Base-by-base conservation (phyloP, 108 stramenopile species). In the Fistulifera pelliculosa region DNA sequence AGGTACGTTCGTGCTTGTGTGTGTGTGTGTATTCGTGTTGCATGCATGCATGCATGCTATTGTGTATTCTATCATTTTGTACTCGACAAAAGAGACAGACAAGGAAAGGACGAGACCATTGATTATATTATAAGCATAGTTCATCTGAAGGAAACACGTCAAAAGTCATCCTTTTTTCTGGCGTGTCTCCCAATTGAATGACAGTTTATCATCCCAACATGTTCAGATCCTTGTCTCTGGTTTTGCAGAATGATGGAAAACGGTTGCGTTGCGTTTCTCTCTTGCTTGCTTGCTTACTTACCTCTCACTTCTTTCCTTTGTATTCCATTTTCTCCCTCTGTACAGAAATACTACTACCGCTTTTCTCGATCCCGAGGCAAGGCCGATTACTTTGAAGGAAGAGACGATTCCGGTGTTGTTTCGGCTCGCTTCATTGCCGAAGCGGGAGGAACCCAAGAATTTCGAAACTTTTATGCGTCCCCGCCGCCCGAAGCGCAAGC, bases 291-390 rank as follows among this genome's bases (percentile, higher is more conserved):
- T 45, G 72, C 59, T 27, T 43, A 52, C 47, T 42, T 35, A 35
- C 31, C n/a, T n/a, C n/a, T n/a, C n/a, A n/a, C n/a, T 58, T 52
- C 17, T n/a, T n/a, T n/a, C n/a, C n/a, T n/a, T n/a, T n/a, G n/a
- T n/a, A n/a, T 56, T 28, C 15, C 38, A 28, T 44, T 28, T 56
- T 17, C 28, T 2, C 25, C 21, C 15, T 4, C 16, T 12, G n/a
- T 48, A 55, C 52, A 90, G 88, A 90, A 90, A 90, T 90, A 90
- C 66, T 90, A 79, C 53, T 90, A 90, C 44, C 80, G 89, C 13
- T 90, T 82, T 52, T 81, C 80, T 17, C 79, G 75, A 47, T 80
- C 83, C 6, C 80, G 89, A 21, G 81, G 79, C 22, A 90, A 90
- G 50, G 85, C 89, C 21, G 89, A 90, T 49, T 90, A 81, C 47